Base-by-base conservation (phyloP, 2,329 filamentous ascomycete genomes). In the Phialophora chinensis region DNA sequence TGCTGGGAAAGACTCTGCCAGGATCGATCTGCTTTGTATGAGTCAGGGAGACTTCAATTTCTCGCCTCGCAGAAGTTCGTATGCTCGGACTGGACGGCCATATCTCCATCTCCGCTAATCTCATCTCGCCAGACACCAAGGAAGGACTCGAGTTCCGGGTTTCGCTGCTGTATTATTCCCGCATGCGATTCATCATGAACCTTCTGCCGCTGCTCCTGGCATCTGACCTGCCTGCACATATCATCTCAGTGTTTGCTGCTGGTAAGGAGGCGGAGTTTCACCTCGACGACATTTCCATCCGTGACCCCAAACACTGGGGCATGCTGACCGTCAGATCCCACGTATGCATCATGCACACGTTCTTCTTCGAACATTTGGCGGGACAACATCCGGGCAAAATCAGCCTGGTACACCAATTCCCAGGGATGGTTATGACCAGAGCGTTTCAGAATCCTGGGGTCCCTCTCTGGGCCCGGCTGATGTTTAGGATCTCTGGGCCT, bases 11-110 rank as follows among this genome's bases (percentile, higher is more conserved):
- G 53, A 33, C 10, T 14, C 3, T n/a, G 53, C 53, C 25, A 55
- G 29, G 8, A 35, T 55, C 29, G 86, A 88, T 72, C 73, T 87
- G 3, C 74, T 88, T 0, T 85, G 87, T 71, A 78, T 87, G 61
- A 85, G 80, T 1, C 80, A 80, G 1, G 85, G 85, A 3, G 81
- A 80, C 72, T 75, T 84, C 69, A 73, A 73, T 20, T 59, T 74
- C 55, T 65, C 47, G 47, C 27, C 20, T 31, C 31, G 44, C 42
- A 20, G 17, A 50, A 17, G 58, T 55, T 17, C 29, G 53, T 31
- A 55, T 44, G 35, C 8, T 11, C 27, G 23, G 12, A 33, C 29
- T 31, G 17, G 12, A 35, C 20, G 1, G 29, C 29, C 49, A 10
- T 12, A n/a, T 14, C 2, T 10, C 29, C 7, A n/a, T 14, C 2